phyloP scores from a whole-genome alignment of 139 green algal genomes.

The Mychonastes homosphaera region DNA sequence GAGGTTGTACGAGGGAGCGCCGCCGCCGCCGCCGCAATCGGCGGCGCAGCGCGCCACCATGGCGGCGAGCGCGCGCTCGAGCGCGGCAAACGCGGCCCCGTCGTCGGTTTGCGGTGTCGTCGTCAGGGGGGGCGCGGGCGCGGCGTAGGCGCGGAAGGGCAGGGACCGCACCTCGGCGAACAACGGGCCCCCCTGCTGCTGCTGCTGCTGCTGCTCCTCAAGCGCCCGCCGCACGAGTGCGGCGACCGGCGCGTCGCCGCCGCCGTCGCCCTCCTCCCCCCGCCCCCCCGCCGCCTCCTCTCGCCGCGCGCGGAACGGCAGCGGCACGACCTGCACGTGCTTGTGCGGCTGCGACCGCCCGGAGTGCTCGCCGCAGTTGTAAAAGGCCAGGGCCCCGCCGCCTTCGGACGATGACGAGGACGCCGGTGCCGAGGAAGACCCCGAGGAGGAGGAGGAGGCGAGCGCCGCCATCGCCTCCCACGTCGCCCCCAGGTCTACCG shows the following conservation, averaged over 20 bases:
- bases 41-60: not conserved
- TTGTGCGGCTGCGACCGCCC: slow-evolving; percentile 78
- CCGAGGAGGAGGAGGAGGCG: not conserved
- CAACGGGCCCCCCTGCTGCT: not conserved
- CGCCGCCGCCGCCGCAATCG: too few species aligned
- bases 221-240: slow-evolving; percentile 4
- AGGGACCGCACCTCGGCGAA: slow-evolving; percentile 16
- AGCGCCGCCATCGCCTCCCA: slow-evolving; percentile 24
- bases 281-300: slow-evolving; percentile 28
- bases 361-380: slow-evolving; percentile 61
- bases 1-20: slow-evolving; percentile 30
- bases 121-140: not conserved
- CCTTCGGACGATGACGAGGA: too few species aligned
- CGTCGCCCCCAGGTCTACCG: slow-evolving; percentile 45
- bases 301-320: too few species aligned
- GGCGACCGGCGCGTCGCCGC: not conserved
- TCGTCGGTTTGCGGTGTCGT: not conserved
- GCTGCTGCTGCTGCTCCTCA: too few species aligned
- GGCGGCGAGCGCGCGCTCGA: not conserved
- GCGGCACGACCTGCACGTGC: slow-evolving; percentile 79
- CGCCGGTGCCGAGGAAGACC: not conserved
- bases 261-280: not conserved
- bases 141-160: slow-evolving; percentile 27
- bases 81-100: not conserved
- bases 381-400: slow-evolving; percentile 65